phyloP scores from a whole-genome alignment of 257 asterid species.

The Jacaranda copaia region DNA sequence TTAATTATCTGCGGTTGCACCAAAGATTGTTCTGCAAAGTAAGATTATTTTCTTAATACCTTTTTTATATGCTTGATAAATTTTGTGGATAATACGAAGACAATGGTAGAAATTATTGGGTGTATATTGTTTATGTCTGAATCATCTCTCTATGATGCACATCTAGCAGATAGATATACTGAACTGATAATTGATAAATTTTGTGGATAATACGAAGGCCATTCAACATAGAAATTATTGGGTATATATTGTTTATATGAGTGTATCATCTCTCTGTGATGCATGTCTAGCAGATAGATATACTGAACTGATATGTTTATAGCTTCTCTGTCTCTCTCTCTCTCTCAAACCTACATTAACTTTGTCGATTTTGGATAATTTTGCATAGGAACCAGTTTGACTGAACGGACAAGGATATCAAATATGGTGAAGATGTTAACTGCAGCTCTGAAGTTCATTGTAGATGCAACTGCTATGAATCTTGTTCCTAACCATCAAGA shows the following conservation, averaged over 20 bases:
- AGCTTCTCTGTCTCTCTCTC: neutral
- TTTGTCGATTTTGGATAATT: slow-evolving; percentile 29
- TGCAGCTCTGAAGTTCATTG: slow-evolving; percentile 74
- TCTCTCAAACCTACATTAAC: slow-evolving; percentile 11
- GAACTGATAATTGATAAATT: neutral
- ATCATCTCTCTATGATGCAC: neutral
- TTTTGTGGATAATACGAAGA: neutral
- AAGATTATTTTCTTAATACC: neutral
- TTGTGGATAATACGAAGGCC: neutral
- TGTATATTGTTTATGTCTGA: slow-evolving; percentile 4
- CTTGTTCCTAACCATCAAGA: slow-evolving; percentile 53
- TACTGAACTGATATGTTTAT: neutral
- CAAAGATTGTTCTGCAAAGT: slow-evolving; percentile 8
- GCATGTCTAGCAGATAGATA: neutral
- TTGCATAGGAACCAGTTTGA: slow-evolving; percentile 47
- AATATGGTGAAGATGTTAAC: slow-evolving; percentile 67
- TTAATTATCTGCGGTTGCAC: neutral
- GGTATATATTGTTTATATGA: slow-evolving; percentile 8
- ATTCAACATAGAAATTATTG: neutral
- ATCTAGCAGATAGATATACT: neutral
- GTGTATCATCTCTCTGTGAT: neutral
- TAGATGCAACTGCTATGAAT: slow-evolving; percentile 66
- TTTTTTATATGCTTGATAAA: slow-evolving; percentile 12
- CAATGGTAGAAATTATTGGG: neutral
- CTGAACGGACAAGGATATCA: slow-evolving; percentile 41